Conservation (phyloP, 441 rosid species). For the Biscutella laevigata region DNA sequence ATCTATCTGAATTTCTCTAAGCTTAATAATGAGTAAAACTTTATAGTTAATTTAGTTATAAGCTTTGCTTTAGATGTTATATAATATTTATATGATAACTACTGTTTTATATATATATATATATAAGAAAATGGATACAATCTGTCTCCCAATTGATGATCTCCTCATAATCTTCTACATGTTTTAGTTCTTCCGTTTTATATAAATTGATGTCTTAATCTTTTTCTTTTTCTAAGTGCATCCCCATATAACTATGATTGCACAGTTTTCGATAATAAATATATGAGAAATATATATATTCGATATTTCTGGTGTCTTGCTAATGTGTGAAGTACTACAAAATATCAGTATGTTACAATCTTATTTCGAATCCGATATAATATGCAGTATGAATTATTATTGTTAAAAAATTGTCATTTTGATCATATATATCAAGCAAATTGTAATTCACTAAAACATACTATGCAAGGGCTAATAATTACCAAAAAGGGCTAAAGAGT, state of each 20-base stretch:
- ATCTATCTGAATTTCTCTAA: constrained; percentile 6
- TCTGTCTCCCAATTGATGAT: constrained; percentile 6
- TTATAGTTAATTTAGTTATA: constrained; percentile 13
- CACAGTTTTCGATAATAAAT: background rate
- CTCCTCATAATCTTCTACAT: background rate
- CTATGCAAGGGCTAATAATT: too few relatives aligned
- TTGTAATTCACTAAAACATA: too few relatives aligned
- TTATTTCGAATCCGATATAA: too few relatives aligned
- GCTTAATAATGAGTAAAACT: background rate
- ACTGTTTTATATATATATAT: constrained; percentile 8
- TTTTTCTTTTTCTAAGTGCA: background rate
- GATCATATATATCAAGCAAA: constrained; percentile 2
- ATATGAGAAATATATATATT: background rate
- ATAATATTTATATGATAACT: constrained; percentile 1
- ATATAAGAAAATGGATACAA: constrained; percentile 15
- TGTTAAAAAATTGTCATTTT: too few relatives aligned
- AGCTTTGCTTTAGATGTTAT: constrained; percentile 7
- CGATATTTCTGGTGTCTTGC: background rate
- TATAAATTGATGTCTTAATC: constrained; percentile 1
- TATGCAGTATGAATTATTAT: too few relatives aligned
- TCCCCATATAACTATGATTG: background rate
- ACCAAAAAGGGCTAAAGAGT: background rate
- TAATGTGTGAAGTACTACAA: background rate
- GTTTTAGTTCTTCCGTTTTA: background rate
- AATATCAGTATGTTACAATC: too few relatives aligned